Evolutionary conservation across 495 filamentous ascomycete species (phyloP).

Genomic region (Penicillium malachiteum): DNA sequence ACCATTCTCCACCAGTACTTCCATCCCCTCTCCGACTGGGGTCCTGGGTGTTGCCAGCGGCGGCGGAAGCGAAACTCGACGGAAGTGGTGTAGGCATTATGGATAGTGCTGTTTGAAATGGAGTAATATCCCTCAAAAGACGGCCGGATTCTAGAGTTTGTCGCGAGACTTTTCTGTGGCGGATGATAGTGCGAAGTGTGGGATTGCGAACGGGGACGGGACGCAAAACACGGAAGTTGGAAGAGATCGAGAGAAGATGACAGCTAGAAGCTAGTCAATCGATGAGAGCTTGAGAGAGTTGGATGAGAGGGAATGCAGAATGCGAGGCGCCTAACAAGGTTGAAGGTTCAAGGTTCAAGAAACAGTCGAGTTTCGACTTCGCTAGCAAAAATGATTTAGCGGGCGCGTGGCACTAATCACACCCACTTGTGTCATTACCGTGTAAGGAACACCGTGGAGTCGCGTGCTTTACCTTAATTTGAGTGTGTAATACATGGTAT

Average conservation of each 20-base stretch:
- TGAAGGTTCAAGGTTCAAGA: constrained; percentile 16
- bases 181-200: constrained; percentile 11
- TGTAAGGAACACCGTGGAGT: constrained; percentile 7
- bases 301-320: constrained; percentile 23
- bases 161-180: constrained; percentile 28
- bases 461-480: constrained; percentile 12
- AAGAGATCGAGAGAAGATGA: constrained; percentile 7
- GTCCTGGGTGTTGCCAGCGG: constrained; percentile 67
- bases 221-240: constrained; percentile 24
- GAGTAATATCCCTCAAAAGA: constrained; percentile 25
- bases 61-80: constrained; percentile 81
- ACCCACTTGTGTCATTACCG: constrained; percentile 6
- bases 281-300: constrained; percentile 11
- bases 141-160: constrained; percentile 16
- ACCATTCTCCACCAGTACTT: constrained; percentile 58
- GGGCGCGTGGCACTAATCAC: constrained; percentile 27
- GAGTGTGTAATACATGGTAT: neutral
- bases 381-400: constrained; percentile 34
- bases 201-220: constrained; percentile 26
- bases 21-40: constrained; percentile 55
- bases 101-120: constrained; percentile 18
- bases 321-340: constrained; percentile 28
- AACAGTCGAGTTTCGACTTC: constrained; percentile 31
- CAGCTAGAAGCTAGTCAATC: constrained; percentile 26
- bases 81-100: constrained; percentile 75